Evolutionary conservation across 345 rosid genomes (phyloP).

Genomic region (Trapa bicornis): DNA sequence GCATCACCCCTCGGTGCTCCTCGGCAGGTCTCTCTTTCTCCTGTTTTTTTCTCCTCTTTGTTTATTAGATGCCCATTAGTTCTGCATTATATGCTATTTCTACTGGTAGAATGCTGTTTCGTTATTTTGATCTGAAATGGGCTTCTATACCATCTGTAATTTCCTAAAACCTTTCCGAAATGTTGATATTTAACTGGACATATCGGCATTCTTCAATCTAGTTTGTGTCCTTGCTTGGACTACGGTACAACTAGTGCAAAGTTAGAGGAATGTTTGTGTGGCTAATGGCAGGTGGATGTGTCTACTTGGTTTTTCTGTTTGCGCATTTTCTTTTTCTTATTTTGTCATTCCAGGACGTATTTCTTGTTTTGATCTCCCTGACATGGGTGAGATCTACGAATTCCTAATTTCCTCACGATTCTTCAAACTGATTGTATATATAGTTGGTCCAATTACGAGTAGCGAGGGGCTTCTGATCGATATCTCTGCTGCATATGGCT

Average conservation of each 20-base stretch:
- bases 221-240: background rate
- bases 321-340: background rate
- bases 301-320: background rate
- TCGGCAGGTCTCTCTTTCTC: slow-evolving; percentile 45
- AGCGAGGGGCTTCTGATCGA: background rate
- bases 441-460: background rate
- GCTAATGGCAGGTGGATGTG: background rate
- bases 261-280: background rate
- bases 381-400: background rate
- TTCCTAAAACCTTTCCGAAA: background rate
- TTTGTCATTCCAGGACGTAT: background rate
- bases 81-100: background rate
- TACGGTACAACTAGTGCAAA: background rate
- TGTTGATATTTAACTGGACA: background rate
- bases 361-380: background rate
- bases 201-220: background rate
- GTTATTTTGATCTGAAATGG: background rate
- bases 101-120: background rate
- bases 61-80: background rate
- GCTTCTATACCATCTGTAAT: background rate
- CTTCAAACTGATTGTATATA: background rate
- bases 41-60: slow-evolving; percentile 8
- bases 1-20: slow-evolving; percentile 79
- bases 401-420: background rate
- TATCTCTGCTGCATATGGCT: background rate